phyloP scores from a whole-genome alignment of 805 yeast species.

The Teunomyces stri region DNA sequence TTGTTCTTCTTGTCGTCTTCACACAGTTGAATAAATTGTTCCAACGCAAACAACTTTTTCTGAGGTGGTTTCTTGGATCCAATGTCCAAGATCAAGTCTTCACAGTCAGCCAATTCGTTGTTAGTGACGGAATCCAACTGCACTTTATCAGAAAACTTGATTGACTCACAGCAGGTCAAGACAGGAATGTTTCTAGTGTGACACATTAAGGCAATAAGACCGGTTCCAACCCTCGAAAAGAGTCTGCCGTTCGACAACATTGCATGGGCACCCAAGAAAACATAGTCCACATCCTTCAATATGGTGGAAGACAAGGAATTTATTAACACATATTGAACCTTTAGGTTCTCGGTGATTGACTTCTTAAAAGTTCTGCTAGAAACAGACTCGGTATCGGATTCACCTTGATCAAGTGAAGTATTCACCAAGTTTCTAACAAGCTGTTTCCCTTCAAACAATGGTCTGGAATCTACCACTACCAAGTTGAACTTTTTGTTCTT shows the following conservation, averaged over 20 bases:
- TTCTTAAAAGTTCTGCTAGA: slow-evolving; percentile 14
- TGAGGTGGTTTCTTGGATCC: slow-evolving; percentile 51
- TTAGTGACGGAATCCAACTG: slow-evolving; percentile 94
- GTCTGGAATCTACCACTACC: slow-evolving; percentile 88
- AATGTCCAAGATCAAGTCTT: slow-evolving; percentile 56
- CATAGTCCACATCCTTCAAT: slow-evolving; percentile 83
- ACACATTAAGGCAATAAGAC: slow-evolving; percentile 88
- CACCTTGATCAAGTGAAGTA: slow-evolving; percentile 26
- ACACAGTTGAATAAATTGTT: slow-evolving; percentile 53
- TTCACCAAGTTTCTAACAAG: slow-evolving; percentile 63
- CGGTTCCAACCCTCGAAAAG: slow-evolving; percentile 93
- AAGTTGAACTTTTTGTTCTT: slow-evolving; percentile 70
- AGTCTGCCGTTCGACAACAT: slow-evolving; percentile 93
- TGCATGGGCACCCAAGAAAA: slow-evolving; percentile 94
- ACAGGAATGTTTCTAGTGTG: slow-evolving; percentile 89
- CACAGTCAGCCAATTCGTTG: slow-evolving; percentile 84
- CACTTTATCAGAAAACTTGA: slow-evolving; percentile 92
- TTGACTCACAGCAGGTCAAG: slow-evolving; percentile 89
- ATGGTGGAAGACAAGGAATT: slow-evolving; percentile 73
- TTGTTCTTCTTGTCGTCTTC: slow-evolving; percentile 28
- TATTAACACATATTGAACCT: slow-evolving; percentile 74
- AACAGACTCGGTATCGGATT: slow-evolving; percentile 16
- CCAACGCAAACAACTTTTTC: slow-evolving; percentile 61
- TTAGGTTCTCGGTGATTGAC: slow-evolving; percentile 53
- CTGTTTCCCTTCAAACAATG: slow-evolving; percentile 87